A percentile compares a stretch with the other conserved stretches of the same genome.
phyloP scores from a whole-genome alignment of 371 early-diverging fungal species.

The Rhizopus arrhizus region DNA sequence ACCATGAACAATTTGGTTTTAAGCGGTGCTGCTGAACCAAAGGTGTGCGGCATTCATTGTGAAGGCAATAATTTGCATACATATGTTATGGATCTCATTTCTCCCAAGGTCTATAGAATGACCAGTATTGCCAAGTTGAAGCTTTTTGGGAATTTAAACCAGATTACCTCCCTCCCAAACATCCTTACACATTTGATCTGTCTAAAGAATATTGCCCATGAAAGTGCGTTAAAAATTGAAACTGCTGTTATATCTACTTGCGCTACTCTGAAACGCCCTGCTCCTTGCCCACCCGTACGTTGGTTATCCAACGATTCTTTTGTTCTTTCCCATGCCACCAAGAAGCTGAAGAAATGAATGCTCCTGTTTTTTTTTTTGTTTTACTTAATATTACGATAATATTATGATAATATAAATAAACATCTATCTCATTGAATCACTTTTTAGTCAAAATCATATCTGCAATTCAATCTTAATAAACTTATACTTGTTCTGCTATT shows the following conservation, averaged over 20 bases:
- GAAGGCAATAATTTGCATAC: slow-evolving; percentile 16
- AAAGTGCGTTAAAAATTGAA: slow-evolving; percentile 5
- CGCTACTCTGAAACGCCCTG: not conserved
- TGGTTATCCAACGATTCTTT: slow-evolving; percentile 5
- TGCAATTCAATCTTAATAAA: no score
- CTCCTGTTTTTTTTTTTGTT: no score
- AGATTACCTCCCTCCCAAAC: not conserved
- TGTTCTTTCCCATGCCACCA: slow-evolving; percentile 1
- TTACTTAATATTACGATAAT: no score
- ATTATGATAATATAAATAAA: no score
- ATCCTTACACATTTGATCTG: not conserved
- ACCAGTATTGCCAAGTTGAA: no score
- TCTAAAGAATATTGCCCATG: not conserved
- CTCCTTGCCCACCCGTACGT: slow-evolving; percentile 2
- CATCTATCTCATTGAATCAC: no score
- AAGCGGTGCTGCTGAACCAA: slow-evolving; percentile 7
- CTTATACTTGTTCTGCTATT: no score
- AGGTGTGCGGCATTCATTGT: slow-evolving; percentile 16
- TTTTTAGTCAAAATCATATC: no score
- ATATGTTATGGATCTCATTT: slow-evolving; percentile 5
- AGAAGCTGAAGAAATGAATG: not conserved
- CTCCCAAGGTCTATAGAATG: slow-evolving; percentile 10
- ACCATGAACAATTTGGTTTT: slow-evolving; percentile 5
- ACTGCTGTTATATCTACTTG: not conserved
- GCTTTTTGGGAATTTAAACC: not conserved